Conservation (phyloP, 176 grass and related monocot species). For the Metroxylon sagu region DNA sequence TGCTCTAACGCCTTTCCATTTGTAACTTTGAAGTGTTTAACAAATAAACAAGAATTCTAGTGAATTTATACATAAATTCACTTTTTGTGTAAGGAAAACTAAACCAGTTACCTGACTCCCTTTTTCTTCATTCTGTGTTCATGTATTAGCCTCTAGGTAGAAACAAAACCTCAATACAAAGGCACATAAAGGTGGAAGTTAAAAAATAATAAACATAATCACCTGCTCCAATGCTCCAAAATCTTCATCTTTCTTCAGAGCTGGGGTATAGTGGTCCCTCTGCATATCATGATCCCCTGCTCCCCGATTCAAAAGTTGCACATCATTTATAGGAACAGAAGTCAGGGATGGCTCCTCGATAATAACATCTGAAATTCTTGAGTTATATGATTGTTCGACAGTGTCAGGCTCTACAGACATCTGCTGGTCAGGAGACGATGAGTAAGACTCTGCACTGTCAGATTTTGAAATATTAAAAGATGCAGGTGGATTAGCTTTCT, state of each 20-base stretch:
- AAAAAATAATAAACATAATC: slow-evolving; percentile 2
- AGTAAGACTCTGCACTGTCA: not conserved
- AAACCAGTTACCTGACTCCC: too few relatives aligned
- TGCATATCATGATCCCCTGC: slow-evolving; percentile 6
- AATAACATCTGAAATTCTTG: slow-evolving; percentile 28
- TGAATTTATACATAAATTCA: too few relatives aligned
- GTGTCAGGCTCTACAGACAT: slow-evolving; percentile 23
- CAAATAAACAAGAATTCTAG: too few relatives aligned
- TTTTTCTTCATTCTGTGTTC: too few relatives aligned
- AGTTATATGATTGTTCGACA: slow-evolving; percentile 25
- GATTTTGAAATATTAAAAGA: slow-evolving; percentile 31
- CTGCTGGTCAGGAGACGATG: slow-evolving; percentile 22
- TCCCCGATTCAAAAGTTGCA: slow-evolving; percentile 9
- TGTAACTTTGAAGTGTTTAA: too few relatives aligned
- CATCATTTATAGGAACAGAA: slow-evolving; percentile 37
- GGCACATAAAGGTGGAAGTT: not conserved
- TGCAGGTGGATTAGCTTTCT: slow-evolving; percentile 28
- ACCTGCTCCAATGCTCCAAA: slow-evolving; percentile 96
- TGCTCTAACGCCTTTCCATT: too few relatives aligned
- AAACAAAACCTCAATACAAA: too few relatives aligned
- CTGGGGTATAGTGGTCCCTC: slow-evolving; percentile 32
- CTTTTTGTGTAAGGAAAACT: too few relatives aligned
- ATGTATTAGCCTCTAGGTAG: too few relatives aligned
- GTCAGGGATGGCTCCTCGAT: slow-evolving; percentile 26
- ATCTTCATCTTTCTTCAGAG: slow-evolving; percentile 60